Evolutionary conservation across 805 yeast genomes (phyloP).

Genomic region (Suhomyces faveliae): DNA sequence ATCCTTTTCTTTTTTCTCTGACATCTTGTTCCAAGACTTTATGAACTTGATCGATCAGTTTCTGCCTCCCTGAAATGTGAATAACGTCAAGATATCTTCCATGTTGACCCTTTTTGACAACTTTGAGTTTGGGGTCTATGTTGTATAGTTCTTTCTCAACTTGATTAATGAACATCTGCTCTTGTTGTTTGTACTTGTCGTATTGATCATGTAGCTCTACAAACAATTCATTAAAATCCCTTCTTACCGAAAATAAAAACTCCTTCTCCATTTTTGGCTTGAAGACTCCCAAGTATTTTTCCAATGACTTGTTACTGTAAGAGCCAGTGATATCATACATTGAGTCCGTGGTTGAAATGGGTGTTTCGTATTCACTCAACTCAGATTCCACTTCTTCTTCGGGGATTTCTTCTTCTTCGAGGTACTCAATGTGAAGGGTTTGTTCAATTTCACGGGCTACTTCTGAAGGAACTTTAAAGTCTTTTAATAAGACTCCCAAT

Average conservation of each 20-base stretch:
- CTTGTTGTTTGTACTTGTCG: constrained; percentile 23
- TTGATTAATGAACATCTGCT: constrained; percentile 20
- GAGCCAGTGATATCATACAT: constrained; percentile 14
- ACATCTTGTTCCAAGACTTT: constrained; percentile 21
- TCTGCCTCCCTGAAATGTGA: constrained; percentile 43
- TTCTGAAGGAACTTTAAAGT: constrained; percentile 37
- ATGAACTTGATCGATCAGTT: constrained; percentile 21
- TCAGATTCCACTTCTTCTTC: constrained; percentile 6
- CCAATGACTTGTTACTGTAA: constrained; percentile 17
- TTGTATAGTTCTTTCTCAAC: constrained; percentile 18
- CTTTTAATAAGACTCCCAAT: constrained; percentile 20
- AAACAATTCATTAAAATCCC: constrained; percentile 32
- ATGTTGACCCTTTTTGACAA: constrained; percentile 28
- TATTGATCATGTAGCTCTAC: constrained; percentile 32
- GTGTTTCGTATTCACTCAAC: neutral
- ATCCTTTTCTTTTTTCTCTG: constrained; percentile 38
- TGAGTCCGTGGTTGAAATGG: neutral
- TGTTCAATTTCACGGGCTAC: constrained; percentile 43
- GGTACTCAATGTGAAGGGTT: constrained; percentile 24
- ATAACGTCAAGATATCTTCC: constrained; percentile 43
- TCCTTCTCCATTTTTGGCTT: constrained; percentile 8
- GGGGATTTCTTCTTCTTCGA: constrained; percentile 6
- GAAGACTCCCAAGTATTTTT: constrained; percentile 19
- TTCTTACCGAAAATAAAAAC: constrained; percentile 32
- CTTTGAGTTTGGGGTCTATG: constrained; percentile 29